These are phyloP conservation scores for Curvularia eragrostidis DNA, from an alignment of 2,329 filamentous ascomycete genomes.

Conservation along the genomic window DNA sequence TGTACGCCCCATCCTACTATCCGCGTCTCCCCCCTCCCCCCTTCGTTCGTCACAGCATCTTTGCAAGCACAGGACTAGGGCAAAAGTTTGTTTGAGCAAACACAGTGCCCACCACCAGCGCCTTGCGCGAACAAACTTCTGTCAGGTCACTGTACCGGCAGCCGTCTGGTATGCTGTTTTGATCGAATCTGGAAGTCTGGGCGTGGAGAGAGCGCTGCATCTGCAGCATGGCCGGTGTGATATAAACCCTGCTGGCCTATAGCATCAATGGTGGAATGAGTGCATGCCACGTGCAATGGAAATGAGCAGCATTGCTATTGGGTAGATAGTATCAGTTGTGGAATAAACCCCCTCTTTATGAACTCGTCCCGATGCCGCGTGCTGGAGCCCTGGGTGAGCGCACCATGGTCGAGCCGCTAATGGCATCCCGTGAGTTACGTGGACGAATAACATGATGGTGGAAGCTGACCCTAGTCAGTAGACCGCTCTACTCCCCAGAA, in stretches of 20 bases:
- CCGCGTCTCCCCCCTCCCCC: not conserved
- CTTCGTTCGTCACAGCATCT: constrained; percentile 25
- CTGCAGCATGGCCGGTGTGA: not conserved
- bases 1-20: constrained; percentile 11
- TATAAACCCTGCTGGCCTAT: not conserved
- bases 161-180: constrained; percentile 17
- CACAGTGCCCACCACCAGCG: no score
- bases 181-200: constrained; percentile 6
- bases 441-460: constrained; percentile 40
- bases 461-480: constrained; percentile 29
- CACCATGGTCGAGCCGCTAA: constrained; percentile 31
- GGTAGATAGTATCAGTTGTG: constrained; percentile 19
- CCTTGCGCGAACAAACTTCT: no score
- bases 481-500: constrained; percentile 28
- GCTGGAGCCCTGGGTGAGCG: constrained; percentile 15
- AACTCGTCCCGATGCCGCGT: constrained; percentile 19
- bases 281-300: constrained; percentile 23
- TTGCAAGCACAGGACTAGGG: no score
- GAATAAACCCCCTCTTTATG: constrained; percentile 23
- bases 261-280: constrained; percentile 11
- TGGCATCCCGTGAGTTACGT: constrained; percentile 39
- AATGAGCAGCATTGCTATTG: constrained; percentile 25
- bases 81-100: no score
- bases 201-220: constrained; percentile 8
- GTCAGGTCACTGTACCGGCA: no score